Percentiles rank a stretch among this genome's conserved stretches.
Evolutionary conservation across 148 eudicot species (phyloP).

Genomic region (Rhododendron kiyosumense): DNA sequence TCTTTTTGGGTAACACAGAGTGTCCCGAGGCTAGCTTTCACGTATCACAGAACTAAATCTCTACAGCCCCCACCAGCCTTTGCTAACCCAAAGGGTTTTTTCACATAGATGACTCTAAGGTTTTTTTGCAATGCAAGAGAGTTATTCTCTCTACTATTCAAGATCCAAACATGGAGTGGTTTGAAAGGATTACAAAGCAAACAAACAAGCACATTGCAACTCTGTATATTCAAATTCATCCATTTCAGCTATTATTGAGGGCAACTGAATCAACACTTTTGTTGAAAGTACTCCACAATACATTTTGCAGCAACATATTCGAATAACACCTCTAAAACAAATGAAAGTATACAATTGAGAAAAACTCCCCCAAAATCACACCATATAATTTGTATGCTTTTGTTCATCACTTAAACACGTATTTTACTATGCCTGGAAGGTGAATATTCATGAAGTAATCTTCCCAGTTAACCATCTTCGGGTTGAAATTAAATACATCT

Average conservation of each 20-base stretch:
- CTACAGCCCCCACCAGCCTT: too few species aligned
- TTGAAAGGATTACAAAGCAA: too few species aligned
- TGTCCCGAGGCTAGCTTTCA: too few species aligned
- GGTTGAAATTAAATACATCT: constrained; percentile 43
- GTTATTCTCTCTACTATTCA: too few species aligned
- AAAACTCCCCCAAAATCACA: background rate
- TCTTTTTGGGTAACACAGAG: too few species aligned
- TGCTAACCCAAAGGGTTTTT: too few species aligned
- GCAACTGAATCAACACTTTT: background rate
- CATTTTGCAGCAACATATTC: background rate
- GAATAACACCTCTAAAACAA: background rate
- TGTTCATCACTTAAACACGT: constrained; percentile 28
- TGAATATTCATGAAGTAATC: constrained; percentile 43
- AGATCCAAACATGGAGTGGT: too few species aligned
- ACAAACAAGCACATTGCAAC: too few species aligned
- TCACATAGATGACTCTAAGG: too few species aligned
- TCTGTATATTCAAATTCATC: background rate
- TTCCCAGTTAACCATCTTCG: constrained; percentile 44
- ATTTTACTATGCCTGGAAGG: constrained; percentile 43
- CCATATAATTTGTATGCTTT: background rate
- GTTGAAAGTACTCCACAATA: background rate
- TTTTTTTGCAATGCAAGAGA: too few species aligned
- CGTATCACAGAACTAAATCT: too few species aligned
- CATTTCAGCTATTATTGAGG: background rate
- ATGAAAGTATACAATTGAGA: background rate